Conservation (phyloP, 805 yeast genomes). For the Schwanniomyces yamadae region DNA sequence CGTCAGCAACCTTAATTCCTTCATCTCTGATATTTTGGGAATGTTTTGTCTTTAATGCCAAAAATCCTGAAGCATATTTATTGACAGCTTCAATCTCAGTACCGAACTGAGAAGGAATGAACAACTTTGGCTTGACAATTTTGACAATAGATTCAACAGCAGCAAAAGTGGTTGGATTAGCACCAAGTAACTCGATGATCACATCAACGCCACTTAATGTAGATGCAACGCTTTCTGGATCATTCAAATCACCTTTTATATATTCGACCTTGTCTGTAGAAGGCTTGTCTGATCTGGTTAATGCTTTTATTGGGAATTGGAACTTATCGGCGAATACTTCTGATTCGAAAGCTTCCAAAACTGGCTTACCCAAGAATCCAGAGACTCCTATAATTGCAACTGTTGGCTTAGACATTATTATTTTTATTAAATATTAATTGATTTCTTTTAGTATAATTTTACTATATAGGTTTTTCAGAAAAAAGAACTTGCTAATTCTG, state of each 20-base stretch:
- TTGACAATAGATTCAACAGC: slow-evolving; percentile 39
- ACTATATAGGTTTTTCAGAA: no score
- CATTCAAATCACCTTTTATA: slow-evolving; percentile 29
- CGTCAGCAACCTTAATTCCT: slow-evolving; percentile 49
- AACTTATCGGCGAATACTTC: slow-evolving; percentile 41
- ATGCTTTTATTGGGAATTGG: slow-evolving; percentile 48
- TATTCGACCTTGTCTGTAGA: slow-evolving; percentile 40
- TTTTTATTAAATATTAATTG: no score
- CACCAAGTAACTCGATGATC: slow-evolving; percentile 45
- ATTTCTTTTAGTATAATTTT: no score
- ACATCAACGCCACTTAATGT: slow-evolving; percentile 51
- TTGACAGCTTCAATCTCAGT: slow-evolving; percentile 33
- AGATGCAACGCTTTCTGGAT: slow-evolving; percentile 26
- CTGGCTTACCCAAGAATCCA: slow-evolving; percentile 53
- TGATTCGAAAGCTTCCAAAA: slow-evolving; percentile 44
- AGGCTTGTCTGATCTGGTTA: slow-evolving; percentile 43
- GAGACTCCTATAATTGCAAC: slow-evolving; percentile 54
- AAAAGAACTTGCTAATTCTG: no score
- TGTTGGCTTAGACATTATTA: slow-evolving; percentile 16
- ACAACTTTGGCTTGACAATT: slow-evolving; percentile 47
- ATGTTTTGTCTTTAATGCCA: slow-evolving; percentile 33
- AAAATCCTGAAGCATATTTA: slow-evolving; percentile 33
- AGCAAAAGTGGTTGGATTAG: slow-evolving; percentile 27
- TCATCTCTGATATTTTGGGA: slow-evolving; percentile 36
- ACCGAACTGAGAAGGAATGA: slow-evolving; percentile 64